Base-by-base conservation (phyloP, 2,329 filamentous ascomycete genomes). In the Hymenoscyphus albidus region DNA sequence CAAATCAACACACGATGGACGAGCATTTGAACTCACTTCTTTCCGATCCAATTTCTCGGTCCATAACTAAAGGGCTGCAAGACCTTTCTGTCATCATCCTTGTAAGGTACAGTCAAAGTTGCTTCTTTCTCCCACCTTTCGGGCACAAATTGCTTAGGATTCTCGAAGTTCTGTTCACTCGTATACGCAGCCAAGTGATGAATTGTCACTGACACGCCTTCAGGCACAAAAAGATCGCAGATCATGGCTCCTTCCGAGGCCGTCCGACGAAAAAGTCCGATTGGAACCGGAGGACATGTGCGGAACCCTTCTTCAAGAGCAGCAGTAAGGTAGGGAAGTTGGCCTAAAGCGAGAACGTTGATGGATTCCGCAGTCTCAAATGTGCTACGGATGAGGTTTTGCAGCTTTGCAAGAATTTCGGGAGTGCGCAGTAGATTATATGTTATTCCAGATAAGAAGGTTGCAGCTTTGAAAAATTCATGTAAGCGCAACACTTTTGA, bases 41-140 rank as follows among this genome's bases (percentile, higher is more conserved):
- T 51, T 9, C 62, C 65, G 1, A 64, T 27, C 38, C 65, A 66
- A 58, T 64, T 64, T 32, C 65, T 59, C 1, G 65, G 59, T 10
- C 65, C 65, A 7, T 57, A 1, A 42, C 58, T 62, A 7, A 64
- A 66, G 5, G 65, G 65, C 4, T 64, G 59, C 13, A 64, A 35
- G 13, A 55, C 54, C 3, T 61, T 35, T 16, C 40, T 38, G 27
- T 59, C 58, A 42, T 66, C 65, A 22, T 59, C 40, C 27, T 54
- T 44, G 51, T 62, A 64, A 27, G 22, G 22, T 3, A 22, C 22
- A 22, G 14, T 44, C 10, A 55, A 18, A 3, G 35, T 14, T n/a
- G 22, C 14, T 35, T 58, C 27, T 6, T 60, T 42, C 65, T 38
- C 79, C 77, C 77, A 79, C 0, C 77, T 68, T 31, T 68, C 62